Conservation (phyloP, 371 early-diverging fungal species). For the Umbelopsis sp. region DNA sequence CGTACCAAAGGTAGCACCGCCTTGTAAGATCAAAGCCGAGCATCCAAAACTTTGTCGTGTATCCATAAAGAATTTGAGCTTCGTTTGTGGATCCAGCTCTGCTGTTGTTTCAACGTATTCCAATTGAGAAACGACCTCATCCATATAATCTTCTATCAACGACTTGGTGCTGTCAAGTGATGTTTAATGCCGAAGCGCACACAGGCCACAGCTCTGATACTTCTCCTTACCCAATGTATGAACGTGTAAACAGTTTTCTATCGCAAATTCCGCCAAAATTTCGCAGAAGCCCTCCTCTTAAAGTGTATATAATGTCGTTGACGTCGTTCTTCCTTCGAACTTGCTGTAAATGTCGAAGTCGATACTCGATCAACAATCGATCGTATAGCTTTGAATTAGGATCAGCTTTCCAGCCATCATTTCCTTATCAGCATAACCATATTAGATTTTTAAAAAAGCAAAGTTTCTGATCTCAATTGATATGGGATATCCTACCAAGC, state of each 20-base stretch:
- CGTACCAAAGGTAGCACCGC: conserved; percentile 71
- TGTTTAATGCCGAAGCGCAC: not conserved
- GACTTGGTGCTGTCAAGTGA: conserved; percentile 58
- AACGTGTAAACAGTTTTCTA: conserved; percentile 59
- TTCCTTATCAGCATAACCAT: conserved; percentile 31
- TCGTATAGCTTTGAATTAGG: conserved; percentile 67
- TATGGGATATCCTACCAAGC: not conserved
- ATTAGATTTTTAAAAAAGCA: not conserved
- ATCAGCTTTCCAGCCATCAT: conserved; percentile 61
- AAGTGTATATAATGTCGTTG: conserved; percentile 59
- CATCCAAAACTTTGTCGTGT: conserved; percentile 70
- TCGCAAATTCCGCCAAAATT: conserved; percentile 79
- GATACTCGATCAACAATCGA: conserved; percentile 60
- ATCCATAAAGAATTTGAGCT: conserved; percentile 72
- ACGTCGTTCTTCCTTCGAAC: conserved; percentile 60
- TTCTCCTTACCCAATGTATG: conserved; percentile 53
- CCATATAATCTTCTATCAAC: conserved; percentile 73
- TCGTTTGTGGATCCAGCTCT: conserved; percentile 57
- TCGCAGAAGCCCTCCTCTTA: conserved; percentile 67
- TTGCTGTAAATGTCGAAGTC: conserved; percentile 56
- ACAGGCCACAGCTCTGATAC: not conserved
- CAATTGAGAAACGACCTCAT: conserved; percentile 63
- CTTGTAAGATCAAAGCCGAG: conserved; percentile 72
- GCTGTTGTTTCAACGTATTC: conserved; percentile 57
- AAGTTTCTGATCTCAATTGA: not conserved